Conservation (phyloP, 2,329 filamentous ascomycete species). For the Lecanicillium sp. region DNA sequence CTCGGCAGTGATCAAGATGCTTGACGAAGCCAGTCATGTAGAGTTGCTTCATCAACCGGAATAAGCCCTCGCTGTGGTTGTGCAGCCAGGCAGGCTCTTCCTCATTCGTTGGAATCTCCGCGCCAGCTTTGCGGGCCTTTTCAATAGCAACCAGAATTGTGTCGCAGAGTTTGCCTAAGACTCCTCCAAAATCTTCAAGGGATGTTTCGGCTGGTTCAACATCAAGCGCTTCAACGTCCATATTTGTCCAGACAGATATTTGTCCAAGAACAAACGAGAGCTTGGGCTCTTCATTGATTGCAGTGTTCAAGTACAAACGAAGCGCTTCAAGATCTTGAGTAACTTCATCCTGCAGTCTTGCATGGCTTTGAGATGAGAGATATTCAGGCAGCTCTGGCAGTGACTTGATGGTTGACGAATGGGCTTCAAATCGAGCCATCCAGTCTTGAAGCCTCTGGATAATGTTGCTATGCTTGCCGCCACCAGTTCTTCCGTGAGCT, state of each 20-base stretch:
- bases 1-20: constrained; percentile 30
- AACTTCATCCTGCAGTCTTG: constrained; percentile 25
- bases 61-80: constrained; percentile 41
- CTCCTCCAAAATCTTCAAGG: constrained; percentile 42
- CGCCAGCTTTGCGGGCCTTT: constrained; percentile 51
- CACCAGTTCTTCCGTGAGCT: constrained; percentile 60
- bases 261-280: constrained; percentile 60
- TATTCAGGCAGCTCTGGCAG: constrained; percentile 42
- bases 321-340: constrained; percentile 29
- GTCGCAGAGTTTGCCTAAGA: constrained; percentile 60
- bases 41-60: constrained; percentile 48
- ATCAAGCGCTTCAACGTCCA: constrained; percentile 15
- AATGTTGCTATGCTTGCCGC: constrained; percentile 36
- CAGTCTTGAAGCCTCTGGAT: constrained; percentile 40
- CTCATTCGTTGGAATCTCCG: constrained; percentile 27
- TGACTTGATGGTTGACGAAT: constrained; percentile 32
- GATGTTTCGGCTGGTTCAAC: constrained; percentile 10
- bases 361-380: constrained; percentile 34
- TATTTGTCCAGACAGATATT: constrained; percentile 55
- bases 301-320: constrained; percentile 30
- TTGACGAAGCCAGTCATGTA: constrained; percentile 48
- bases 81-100: constrained; percentile 28
- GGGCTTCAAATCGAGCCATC: constrained; percentile 37
- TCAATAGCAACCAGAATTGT: constrained; percentile 74
- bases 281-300: constrained; percentile 38